Evolutionary conservation across 192 early-diverging fungal species (phyloP), one percentile per base, ranked within the genome.

Genomic region (Coemansia sp.): DNA sequence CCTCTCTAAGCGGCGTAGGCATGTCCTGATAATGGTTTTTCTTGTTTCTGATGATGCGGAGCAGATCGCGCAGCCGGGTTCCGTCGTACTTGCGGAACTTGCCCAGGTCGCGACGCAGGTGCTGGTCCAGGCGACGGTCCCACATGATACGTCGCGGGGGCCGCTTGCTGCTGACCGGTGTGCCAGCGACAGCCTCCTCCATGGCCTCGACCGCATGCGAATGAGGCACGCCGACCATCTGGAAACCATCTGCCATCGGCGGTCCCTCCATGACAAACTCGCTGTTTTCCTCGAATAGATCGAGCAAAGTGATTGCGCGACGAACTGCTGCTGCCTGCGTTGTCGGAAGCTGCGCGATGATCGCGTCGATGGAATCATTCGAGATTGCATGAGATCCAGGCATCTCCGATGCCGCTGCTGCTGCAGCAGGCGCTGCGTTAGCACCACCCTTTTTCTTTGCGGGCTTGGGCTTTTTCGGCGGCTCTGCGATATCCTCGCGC

Each of bases 1-100:
- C 81, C 45, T 87, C 82, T 67, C 94, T 89, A 18, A 94, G 91
- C 69, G 88, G 83, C 36, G 78, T 74, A 5, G 94, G 89, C 66
- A 97, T 81, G 75, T 98, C 96, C 74, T 96, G 95, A 77, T 94
- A 98, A 73, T 98, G 96, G 71, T 96, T 94, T 91, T 97, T 97
- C 88, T 98, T 98, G 74, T 99, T 99, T 54, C 97, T 87, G 39
- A 99, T 76, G 2, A 92, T 91, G 57, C 97, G 88, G 71, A 99
- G 78, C 64, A 99, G 79, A 79, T 99, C 96, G 17, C 93, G 87
- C 41, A 97, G 85, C 12, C 85, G 86, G 36, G 83, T 85, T 9
- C 91, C 93, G 71, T 96, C 94, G 78, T 99, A 99, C 83, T 93
- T 96, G 68, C 97, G 86, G 82, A 91, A 95, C 76, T 96, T 97